Evolutionary conservation across 176 grass and related monocot genomes (phyloP).

Genomic region (Rhynchospora breviuscula): DNA sequence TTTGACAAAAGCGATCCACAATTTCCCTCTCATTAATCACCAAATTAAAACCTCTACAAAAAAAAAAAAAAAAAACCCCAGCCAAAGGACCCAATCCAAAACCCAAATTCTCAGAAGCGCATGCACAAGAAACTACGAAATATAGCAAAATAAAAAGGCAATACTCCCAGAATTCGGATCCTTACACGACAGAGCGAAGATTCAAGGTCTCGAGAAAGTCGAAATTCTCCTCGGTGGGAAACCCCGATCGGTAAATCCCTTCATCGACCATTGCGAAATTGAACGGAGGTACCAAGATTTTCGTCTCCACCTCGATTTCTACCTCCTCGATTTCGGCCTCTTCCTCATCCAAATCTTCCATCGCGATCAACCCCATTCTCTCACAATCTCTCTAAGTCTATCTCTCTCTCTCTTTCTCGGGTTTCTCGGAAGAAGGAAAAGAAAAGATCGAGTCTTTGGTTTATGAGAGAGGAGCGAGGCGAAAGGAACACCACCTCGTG

Average conservation of each 20-base stretch:
- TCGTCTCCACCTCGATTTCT: background rate
- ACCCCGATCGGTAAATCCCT: constrained; percentile 33
- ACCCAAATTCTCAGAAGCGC: background rate
- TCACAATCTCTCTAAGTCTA: background rate
- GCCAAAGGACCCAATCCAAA: background rate
- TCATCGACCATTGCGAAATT: constrained; percentile 38
- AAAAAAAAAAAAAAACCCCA: background rate
- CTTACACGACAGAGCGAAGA: constrained; percentile 31
- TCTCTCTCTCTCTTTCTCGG: background rate
- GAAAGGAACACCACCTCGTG: background rate
- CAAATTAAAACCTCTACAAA: background rate
- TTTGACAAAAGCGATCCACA: background rate
- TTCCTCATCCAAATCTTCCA: background rate
- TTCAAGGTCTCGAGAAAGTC: constrained; percentile 23
- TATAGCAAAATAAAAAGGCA: background rate
- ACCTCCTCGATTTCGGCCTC: background rate
- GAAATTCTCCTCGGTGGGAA: constrained; percentile 28
- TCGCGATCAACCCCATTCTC: constrained; percentile 8
- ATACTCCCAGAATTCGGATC: background rate
- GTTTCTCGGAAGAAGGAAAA: background rate
- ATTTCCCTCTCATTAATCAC: background rate
- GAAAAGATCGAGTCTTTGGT: background rate
- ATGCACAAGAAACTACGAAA: background rate
- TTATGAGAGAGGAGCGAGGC: background rate
- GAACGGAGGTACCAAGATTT: constrained; percentile 9